Evolutionary conservation across 2,329 filamentous ascomycete genomes (phyloP).

Genomic region (Arthroderma sp.): DNA sequence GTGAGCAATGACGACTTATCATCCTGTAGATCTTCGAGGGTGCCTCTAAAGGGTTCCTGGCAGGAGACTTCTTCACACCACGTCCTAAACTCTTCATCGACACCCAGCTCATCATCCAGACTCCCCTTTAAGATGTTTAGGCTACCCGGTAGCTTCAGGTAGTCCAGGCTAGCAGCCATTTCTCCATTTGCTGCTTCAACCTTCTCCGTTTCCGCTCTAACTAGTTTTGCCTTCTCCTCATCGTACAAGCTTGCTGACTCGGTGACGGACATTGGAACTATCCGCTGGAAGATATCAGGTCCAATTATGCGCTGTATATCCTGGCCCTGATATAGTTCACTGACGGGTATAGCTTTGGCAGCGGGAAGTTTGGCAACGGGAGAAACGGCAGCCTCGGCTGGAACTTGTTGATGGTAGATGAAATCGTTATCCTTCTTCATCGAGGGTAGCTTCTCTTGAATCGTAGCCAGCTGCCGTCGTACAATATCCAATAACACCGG

Average conservation of each 20-base stretch:
- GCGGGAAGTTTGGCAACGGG: constrained; percentile 83
- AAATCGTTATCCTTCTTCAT: constrained; percentile 91
- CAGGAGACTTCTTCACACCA: constrained; percentile 92
- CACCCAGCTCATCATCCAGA: constrained; percentile 46
- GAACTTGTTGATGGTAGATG: constrained; percentile 90
- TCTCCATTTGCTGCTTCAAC: constrained; percentile 89
- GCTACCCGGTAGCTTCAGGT: constrained; percentile 77
- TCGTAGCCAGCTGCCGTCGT: constrained; percentile 65
- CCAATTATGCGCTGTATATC: constrained; percentile 96
- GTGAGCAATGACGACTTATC: constrained; percentile 65
- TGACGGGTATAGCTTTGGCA: constrained; percentile 92
- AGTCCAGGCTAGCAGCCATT: constrained; percentile 90
- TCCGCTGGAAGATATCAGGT: constrained; percentile 91
- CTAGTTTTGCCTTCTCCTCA: constrained; percentile 93
- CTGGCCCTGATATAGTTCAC: constrained; percentile 90
- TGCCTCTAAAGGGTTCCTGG: constrained; percentile 64
- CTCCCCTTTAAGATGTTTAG: constrained; percentile 76
- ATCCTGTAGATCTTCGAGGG: constrained; percentile 65
- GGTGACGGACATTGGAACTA: constrained; percentile 89
- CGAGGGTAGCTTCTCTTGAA: constrained; percentile 67
- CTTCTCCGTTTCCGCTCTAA: constrained; percentile 84
- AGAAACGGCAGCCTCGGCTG: constrained; percentile 67
- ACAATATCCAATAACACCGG: constrained; percentile 63
- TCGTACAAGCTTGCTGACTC: constrained; percentile 96
- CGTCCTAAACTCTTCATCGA: constrained; percentile 79